Evolutionary conservation across 2,329 filamentous ascomycete species (phyloP).

Genomic region (Penicillium sp.): DNA sequence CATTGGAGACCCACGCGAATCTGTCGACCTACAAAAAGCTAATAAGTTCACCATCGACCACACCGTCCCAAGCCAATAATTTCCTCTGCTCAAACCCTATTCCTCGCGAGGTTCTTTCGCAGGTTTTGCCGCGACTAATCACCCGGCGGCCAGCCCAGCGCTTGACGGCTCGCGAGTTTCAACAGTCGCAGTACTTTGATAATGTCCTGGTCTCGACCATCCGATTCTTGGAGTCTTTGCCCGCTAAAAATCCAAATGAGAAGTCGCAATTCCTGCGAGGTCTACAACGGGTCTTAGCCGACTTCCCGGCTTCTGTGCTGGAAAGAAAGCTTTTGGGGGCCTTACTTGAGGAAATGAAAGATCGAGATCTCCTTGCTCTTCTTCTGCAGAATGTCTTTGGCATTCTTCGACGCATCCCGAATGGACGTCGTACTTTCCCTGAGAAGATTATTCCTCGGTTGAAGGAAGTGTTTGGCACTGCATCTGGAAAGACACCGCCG

Average conservation of each 20-base stretch:
- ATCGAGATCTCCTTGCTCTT: constrained; percentile 80
- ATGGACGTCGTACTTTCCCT: constrained; percentile 75
- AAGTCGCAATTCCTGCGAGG: constrained; percentile 92
- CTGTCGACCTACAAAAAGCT: constrained; percentile 82
- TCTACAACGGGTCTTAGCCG: constrained; percentile 80
- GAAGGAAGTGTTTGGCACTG: constrained; percentile 77
- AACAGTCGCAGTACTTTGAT: constrained; percentile 94
- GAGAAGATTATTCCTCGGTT: constrained; percentile 85
- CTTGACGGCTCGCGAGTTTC: constrained; percentile 86
- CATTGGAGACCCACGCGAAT: constrained; percentile 80
- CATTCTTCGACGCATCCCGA: constrained; percentile 78
- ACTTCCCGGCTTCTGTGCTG: constrained; percentile 90
- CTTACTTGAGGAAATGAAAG: constrained; percentile 90
- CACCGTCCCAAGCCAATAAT: constrained; percentile 80
- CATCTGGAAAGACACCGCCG: constrained; percentile 50
- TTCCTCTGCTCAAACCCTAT: constrained; percentile 80
- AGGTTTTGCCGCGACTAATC: constrained; percentile 83
- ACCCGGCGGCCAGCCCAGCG: constrained; percentile 85
- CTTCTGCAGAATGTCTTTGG: constrained; percentile 93
- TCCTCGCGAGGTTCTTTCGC: constrained; percentile 74
- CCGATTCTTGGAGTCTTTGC: constrained; percentile 87
- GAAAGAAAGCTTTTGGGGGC: constrained; percentile 93
- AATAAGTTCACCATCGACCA: constrained; percentile 76
- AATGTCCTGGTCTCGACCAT: constrained; percentile 97
- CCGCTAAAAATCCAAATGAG: constrained; percentile 87